Evolutionary conservation across 2,329 filamentous ascomycete genomes (phyloP).

Genomic region (Harringtonia lauricola): DNA sequence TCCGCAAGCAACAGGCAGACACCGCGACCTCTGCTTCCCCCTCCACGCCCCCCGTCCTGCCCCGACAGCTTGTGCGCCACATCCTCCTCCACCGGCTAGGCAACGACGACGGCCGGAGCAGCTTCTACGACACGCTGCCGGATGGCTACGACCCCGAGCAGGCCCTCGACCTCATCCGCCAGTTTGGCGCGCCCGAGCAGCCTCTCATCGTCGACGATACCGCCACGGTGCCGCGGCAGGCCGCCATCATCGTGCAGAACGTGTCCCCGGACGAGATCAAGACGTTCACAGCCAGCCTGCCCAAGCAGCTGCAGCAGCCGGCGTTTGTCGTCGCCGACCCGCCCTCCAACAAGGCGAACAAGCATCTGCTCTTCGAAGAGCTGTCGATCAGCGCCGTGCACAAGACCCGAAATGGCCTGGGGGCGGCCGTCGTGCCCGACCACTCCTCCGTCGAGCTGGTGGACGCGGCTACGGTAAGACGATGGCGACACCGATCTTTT

Average conservation of each 20-base stretch:
- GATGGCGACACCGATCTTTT: no score
- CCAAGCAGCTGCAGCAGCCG: conserved; percentile 22
- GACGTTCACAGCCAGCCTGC: conserved; percentile 29
- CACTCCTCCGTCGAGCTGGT: no score
- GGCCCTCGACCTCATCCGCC: conserved; percentile 45
- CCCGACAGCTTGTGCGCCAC: conserved; percentile 43
- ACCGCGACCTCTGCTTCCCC: conserved; percentile 11
- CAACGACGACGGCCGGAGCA: conserved; percentile 33
- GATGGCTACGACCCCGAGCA: conserved; percentile 30
- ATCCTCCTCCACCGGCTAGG: conserved; percentile 47
- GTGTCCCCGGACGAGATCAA: conserved; percentile 32
- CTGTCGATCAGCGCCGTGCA: conserved; percentile 25
- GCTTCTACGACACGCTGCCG: conserved; percentile 34
- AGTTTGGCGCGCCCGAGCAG: conserved; percentile 42
- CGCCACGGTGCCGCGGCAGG: conserved; percentile 27
- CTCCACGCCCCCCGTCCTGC: conserved; percentile 28
- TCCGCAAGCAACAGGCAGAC: conserved; percentile 25
- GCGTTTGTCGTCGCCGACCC: conserved; percentile 38
- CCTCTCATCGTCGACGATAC: conserved; percentile 37
- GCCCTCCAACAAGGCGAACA: conserved; percentile 30
- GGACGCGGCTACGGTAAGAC: no score
- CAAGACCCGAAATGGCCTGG: conserved; percentile 25
- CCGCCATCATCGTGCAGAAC: conserved; percentile 50
- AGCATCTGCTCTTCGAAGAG: conserved; percentile 29
- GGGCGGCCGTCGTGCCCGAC: no score